Evolutionary conservation across 768 basidiomycete species (phyloP).

Genomic region (Boletus pseudopeckii): DNA sequence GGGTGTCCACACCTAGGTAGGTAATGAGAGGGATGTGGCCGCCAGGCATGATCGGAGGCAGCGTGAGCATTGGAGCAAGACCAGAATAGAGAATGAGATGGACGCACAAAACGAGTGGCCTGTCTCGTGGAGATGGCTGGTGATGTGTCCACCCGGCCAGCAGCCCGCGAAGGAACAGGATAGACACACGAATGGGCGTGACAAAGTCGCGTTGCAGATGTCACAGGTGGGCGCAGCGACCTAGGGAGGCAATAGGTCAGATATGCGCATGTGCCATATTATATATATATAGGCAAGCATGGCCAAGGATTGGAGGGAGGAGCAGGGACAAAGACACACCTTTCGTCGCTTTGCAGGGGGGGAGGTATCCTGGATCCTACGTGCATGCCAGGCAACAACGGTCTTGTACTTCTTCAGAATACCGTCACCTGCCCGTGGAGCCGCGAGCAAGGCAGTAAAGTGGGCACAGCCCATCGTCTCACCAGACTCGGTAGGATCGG

Average conservation of each 20-base stretch:
- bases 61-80: background rate
- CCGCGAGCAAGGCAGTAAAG: conserved; percentile 36
- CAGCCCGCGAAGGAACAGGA: conserved; percentile 71
- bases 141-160: conserved; percentile 59
- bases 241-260: conserved; percentile 27
- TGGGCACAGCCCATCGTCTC: conserved; percentile 37
- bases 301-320: background rate
- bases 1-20: conserved; percentile 64
- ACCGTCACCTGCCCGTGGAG: conserved; percentile 24
- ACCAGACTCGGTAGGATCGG: conserved; percentile 11
- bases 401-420: conserved; percentile 51
- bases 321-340: conserved; percentile 36
- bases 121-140: conserved; percentile 51
- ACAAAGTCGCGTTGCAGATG: conserved; percentile 51
- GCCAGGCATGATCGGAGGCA: background rate
- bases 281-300: too few relatives aligned
- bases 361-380: conserved; percentile 42
- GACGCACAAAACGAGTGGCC: conserved; percentile 67
- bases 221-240: conserved; percentile 61
- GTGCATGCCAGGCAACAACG: conserved; percentile 54
- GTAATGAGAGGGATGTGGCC: background rate
- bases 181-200: conserved; percentile 69
- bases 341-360: conserved; percentile 61
- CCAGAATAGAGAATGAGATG: background rate
- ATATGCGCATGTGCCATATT: background rate